These are phyloP conservation scores for Poa annua DNA, from an alignment of 176 grass and related monocot species.

Conservation along the genomic window DNA sequence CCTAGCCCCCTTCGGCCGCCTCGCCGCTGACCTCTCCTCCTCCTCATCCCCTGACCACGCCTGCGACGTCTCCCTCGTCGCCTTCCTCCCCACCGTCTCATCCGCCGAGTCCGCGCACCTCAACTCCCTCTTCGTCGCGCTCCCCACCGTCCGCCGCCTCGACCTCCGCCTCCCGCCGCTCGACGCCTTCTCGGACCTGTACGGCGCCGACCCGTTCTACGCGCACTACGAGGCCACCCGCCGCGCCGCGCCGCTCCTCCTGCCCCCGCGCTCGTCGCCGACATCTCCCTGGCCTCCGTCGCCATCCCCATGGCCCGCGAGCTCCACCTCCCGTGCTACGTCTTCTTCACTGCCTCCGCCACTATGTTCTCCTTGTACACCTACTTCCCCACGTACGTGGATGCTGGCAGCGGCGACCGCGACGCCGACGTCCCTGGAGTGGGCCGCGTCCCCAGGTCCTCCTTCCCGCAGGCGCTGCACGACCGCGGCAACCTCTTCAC, in stretches of 20 bases:
- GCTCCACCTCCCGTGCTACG: constrained; percentile 46
- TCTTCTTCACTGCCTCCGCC: constrained; percentile 58
- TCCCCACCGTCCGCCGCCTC: constrained; percentile 50
- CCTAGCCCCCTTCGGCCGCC: constrained; percentile 66
- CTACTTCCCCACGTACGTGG: constrained; percentile 45
- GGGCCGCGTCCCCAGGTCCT: background rate
- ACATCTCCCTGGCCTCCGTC: constrained; percentile 39
- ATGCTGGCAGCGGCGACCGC: background rate
- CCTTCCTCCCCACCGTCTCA: constrained; percentile 54
- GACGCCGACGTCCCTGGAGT: constrained; percentile 16
- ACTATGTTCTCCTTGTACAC: constrained; percentile 62
- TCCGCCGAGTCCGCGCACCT: constrained; percentile 55
- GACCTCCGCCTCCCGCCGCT: constrained; percentile 41
- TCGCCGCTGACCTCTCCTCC: constrained; percentile 48
- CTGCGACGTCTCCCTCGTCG: constrained; percentile 63
- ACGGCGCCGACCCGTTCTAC: constrained; percentile 56
- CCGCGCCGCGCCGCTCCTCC: constrained; percentile 53
- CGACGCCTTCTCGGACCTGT: constrained; percentile 36
- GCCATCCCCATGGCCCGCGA: constrained; percentile 45
- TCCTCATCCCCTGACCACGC: background rate
- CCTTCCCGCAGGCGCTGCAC: constrained; percentile 26
- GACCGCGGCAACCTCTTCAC: constrained; percentile 20
- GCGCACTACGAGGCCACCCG: constrained; percentile 55
- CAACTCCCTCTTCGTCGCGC: constrained; percentile 37
- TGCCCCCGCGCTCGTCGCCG: constrained; percentile 43